Evolutionary conservation across 2,329 filamentous ascomycete species (phyloP).

Genomic region (Diaporthe sp.): DNA sequence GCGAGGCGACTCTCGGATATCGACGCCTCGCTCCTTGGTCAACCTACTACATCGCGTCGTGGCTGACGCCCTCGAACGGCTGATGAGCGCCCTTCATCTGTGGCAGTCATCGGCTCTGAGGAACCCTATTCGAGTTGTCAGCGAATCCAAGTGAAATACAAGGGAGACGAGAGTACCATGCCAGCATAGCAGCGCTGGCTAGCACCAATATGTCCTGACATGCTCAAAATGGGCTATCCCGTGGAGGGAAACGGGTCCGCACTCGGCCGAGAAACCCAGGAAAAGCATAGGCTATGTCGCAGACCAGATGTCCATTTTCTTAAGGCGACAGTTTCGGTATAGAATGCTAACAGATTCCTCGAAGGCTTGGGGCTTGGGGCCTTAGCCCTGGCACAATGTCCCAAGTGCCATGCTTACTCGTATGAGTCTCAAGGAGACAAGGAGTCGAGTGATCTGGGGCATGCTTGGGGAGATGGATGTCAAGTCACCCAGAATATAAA

Average conservation of each 20-base stretch:
- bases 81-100: not conserved
- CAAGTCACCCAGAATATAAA: not conserved
- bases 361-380: not conserved
- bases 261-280: no score
- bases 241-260: no score
- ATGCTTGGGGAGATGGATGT: no score
- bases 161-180: not conserved
- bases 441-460: not conserved
- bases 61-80: not conserved
- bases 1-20: not conserved
- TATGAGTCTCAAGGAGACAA: no score
- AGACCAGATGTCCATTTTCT: not conserved
- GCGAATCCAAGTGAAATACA: not conserved
- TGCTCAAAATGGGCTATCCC: no score
- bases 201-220: no score
- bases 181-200: no score
- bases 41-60: not conserved
- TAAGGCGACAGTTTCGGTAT: not conserved
- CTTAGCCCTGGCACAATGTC: not conserved
- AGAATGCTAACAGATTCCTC: not conserved
- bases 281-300: no score
- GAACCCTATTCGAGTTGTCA: not conserved
- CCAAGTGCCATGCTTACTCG: not conserved
- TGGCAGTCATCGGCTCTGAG: not conserved
- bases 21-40: not conserved